Percentiles rank a stretch among this genome's conserved stretches.
Evolutionary conservation across 371 early-diverging fungal species (phyloP).

Genomic region (Apophysomyces variabilis): DNA sequence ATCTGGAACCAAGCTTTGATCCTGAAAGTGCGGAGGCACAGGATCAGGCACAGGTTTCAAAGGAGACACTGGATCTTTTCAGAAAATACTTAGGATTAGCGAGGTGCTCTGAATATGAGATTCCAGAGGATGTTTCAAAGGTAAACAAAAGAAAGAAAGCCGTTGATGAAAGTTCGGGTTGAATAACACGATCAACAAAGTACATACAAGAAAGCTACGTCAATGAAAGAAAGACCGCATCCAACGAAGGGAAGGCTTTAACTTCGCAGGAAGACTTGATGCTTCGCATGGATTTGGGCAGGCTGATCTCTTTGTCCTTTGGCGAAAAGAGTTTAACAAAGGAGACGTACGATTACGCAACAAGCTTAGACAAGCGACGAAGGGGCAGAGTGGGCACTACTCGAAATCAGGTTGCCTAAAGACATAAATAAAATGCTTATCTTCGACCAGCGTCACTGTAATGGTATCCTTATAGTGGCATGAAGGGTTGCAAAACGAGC

Average conservation of each 20-base stretch:
- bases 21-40: conserved; percentile 17
- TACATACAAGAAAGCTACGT: conserved; percentile 63
- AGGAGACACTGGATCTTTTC: conserved; percentile 45
- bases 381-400: conserved; percentile 8
- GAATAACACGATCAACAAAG: conserved; percentile 24
- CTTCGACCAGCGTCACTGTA: too few relatives aligned
- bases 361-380: conserved; percentile 33
- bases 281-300: conserved; percentile 41
- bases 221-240: conserved; percentile 55
- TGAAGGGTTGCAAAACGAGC: too few relatives aligned
- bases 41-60: conserved; percentile 16
- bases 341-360: conserved; percentile 44
- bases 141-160: conserved; percentile 27
- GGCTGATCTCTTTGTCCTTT: conserved; percentile 48
- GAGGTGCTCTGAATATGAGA: conserved; percentile 49
- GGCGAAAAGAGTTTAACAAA: conserved; percentile 37
- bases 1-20: conserved; percentile 29
- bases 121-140: conserved; percentile 60
- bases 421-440: too few relatives aligned
- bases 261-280: conserved; percentile 55
- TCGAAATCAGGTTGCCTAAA: conserved; percentile 1
- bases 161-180: background rate
- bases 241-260: conserved; percentile 29
- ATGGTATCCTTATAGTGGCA: too few relatives aligned
- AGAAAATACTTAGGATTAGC: conserved; percentile 55